Evolutionary conservation across 2,329 filamentous ascomycete species (phyloP), one percentile per base, ranked within the genome.

Genomic region (Shiraia bambusicola): DNA sequence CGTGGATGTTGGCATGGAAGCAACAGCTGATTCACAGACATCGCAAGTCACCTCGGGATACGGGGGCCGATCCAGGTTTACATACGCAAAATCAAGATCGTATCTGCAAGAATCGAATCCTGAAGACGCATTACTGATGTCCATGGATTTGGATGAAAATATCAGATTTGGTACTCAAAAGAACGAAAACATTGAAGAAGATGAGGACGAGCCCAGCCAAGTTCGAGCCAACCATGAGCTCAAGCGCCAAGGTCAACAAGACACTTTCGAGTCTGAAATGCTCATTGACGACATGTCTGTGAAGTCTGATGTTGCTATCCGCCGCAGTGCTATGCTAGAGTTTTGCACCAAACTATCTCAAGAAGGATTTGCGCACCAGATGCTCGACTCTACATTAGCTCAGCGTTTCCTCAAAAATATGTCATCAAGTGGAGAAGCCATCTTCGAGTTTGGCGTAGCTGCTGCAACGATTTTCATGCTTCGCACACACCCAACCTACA

Each of bases 331-430:
- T 2, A 69, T 83, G 45, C 64, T 80, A 28, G 78, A 82, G 38
- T 64, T 84, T n/a, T 74, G 75, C 37, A 65, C 63, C 17, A 81
- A 78, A 50, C 66, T 83, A 42, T 52, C 69, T 3, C 75, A 84
- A 35, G 82, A 83, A 55, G 74, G 73, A 1, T 90, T 87, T 54
- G 72, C 81, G 19, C 74, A 76, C 13, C 83, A 87, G 47, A 90
- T 95, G 56, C 77, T 86, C 14, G 84, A 90, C 47, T 84, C 88
- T 52, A 81, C 82, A 6, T 81, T 86, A 41, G 86, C 88, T 47
- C 78, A 82, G 39, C 79, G 79, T 22, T 73, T 96, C 12, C 79
- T 89, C 37, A 75, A 79, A 31, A 78, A 80, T 29, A 73, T 87
- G 8, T 76, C 74, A 1, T 72, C 49, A 34, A 52, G 51, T 27